Evolutionary conservation across 225 moss, liverwort and hornwort species (phyloP).

Genomic region (Asterella californica): DNA sequence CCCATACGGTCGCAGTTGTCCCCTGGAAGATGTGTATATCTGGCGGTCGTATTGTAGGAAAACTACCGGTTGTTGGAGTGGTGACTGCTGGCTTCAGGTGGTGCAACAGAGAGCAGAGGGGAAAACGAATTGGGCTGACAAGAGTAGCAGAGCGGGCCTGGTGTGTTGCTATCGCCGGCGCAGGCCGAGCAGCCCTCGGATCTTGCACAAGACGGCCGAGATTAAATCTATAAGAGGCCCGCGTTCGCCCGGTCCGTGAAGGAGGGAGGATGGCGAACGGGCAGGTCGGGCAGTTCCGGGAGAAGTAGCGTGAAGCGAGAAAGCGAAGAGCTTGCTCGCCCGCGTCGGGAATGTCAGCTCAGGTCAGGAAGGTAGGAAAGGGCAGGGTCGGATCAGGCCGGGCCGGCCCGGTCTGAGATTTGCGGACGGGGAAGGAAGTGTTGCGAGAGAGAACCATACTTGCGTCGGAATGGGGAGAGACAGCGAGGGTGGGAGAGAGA

Average conservation of each 20-base stretch:
- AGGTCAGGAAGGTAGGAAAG: neutral
- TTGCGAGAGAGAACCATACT: neutral
- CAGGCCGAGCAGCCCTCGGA: neutral
- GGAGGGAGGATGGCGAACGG: neutral
- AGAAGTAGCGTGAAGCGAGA: neutral
- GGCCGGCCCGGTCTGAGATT: neutral
- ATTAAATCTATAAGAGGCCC: neutral
- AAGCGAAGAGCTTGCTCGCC: neutral
- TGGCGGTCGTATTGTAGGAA: neutral
- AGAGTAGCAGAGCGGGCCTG: neutral
- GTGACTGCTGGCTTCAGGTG: neutral
- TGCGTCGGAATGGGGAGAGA: neutral
- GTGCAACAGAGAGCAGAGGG: neutral
- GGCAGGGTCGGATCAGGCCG: neutral
- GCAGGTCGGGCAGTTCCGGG: neutral
- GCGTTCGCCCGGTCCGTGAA: slow-evolving; percentile 1
- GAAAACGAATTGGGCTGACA: neutral
- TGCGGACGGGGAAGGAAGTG: neutral
- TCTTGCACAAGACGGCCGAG: neutral
- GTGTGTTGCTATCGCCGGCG: slow-evolving; percentile 2
- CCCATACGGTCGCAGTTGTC: neutral
- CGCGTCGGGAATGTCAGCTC: neutral
- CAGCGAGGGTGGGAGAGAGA: neutral
- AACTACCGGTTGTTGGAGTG: neutral
- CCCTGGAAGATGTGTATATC: neutral